Evolutionary conservation across 1,139 yeast genomes (phyloP), one percentile per base, ranked within the genome.

Genomic region (Yamadazyma kanchanaburiensis): DNA sequence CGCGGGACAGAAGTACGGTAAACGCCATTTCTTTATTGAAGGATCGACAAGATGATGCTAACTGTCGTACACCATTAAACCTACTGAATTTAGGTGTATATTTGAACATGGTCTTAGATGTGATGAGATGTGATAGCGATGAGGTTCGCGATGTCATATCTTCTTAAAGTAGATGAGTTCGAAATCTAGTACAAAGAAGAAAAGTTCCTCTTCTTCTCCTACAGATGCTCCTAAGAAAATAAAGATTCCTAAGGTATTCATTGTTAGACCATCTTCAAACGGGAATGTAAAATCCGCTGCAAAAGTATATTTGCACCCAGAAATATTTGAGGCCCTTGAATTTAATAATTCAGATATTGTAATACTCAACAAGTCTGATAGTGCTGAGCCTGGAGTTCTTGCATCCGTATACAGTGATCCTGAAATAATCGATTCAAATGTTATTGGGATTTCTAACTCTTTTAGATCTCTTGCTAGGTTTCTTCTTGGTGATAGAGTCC

Each of bases 401-500:
- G 70, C 74, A 2, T 68, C 70, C 3, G 51, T 70, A 2, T 65
- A 64, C 23, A 47, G 60, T 3, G 70, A 68, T 14, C 46, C 43
- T 1, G 70, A 61, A 4, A 54, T 61, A 8, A 48, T 57, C 7
- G 80, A 73, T 12, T 43, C 53, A n/a, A 76, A 80, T 42, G 77
- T 81, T 4, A 53, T 83, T 2, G 64, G 69, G 26, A 42, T 86
- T 2, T 70, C 87, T 2, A 40, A 57, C 1, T 44, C 62, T 4
- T 51, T 77, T 25, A 58, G 94, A 36, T 51, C 60, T 3, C 59
- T 80, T 13, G 71, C 75, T 1, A 84, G 81, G 7, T 48, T 83
- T 4, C 51, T 83, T 6, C 60, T 83, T 8, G 96, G 96, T 17
- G 95, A 87, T 45, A 59, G 95, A 34, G 58, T 85, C 1, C 60